A percentile compares a stretch with the other conserved stretches of the same genome.
phyloP scores from a whole-genome alignment of 495 filamentous ascomycete species.

The Daldinia bambusicola region DNA sequence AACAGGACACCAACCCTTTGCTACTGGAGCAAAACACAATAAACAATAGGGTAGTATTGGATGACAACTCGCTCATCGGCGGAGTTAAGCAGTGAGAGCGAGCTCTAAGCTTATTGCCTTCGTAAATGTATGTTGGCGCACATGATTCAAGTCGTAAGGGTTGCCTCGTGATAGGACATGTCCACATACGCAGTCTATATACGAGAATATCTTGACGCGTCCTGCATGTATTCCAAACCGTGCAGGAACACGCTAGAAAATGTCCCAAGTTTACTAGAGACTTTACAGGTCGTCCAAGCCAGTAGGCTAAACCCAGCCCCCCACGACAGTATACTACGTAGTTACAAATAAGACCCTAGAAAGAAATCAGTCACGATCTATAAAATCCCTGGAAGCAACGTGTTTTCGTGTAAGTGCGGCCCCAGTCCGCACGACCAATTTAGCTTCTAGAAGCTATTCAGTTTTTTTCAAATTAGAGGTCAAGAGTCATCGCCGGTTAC shows the following conservation, averaged over 20 bases:
- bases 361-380: neutral
- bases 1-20: neutral
- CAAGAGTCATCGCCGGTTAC: neutral
- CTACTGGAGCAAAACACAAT: neutral
- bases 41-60: neutral
- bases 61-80: neutral
- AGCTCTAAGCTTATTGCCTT: neutral
- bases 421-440: neutral
- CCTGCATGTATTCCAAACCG: neutral
- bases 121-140: neutral
- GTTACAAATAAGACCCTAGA: neutral
- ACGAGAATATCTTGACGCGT: neutral
- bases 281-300: neutral
- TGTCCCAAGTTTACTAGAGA: too few species aligned
- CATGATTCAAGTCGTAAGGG: slow-evolving; percentile 13
- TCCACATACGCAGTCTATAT: neutral
- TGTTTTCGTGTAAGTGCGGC: neutral
- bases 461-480: slow-evolving; percentile 7
- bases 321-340: neutral
- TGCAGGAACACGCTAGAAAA: neutral
- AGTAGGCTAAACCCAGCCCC: neutral
- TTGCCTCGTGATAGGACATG: slow-evolving; percentile 7
- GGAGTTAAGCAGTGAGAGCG: neutral
- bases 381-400: neutral
- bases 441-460: slow-evolving; percentile 17